Conservation (phyloP, 75 land plant genomes). For the Sequoia sempervirens region DNA sequence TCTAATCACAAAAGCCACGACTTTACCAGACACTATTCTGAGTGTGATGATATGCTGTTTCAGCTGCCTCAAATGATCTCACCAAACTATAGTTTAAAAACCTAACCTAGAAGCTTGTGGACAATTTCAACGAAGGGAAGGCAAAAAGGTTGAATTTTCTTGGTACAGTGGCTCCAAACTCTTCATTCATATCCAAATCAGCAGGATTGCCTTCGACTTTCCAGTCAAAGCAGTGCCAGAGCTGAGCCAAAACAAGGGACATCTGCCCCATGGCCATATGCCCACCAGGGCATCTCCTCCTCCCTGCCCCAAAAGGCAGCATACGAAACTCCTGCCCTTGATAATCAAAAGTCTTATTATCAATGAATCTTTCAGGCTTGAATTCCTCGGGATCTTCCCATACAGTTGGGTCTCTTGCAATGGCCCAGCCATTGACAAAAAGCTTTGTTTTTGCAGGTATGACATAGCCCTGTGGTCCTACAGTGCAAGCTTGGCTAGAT, state of each 20-base stretch:
- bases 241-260: constrained; percentile 16
- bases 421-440: constrained; percentile 1
- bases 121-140: not conserved
- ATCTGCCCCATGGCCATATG: constrained; percentile 14
- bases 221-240: constrained; percentile 26
- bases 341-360: not conserved
- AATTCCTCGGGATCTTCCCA: constrained; percentile 3
- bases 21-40: too few species aligned
- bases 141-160: not conserved
- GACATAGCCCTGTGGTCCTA: not conserved
- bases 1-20: too few species aligned
- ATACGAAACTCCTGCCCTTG: not conserved
- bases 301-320: constrained; percentile 24
- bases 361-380: constrained; percentile 7
- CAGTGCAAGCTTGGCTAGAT: not conserved
- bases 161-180: not conserved
- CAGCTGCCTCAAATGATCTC: too few species aligned
- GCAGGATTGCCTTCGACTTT: not conserved
- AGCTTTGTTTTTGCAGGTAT: not conserved
- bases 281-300: constrained; percentile 20
- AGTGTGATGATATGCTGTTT: too few species aligned
- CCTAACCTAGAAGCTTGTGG: too few species aligned
- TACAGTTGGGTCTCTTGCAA: constrained; percentile 1
- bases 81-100: too few species aligned
- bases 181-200: not conserved